Percentiles rank a stretch among this genome's conserved stretches.
Evolutionary conservation across 345 rosid species (phyloP).

Genomic region (Erysimum cheiranthoides): DNA sequence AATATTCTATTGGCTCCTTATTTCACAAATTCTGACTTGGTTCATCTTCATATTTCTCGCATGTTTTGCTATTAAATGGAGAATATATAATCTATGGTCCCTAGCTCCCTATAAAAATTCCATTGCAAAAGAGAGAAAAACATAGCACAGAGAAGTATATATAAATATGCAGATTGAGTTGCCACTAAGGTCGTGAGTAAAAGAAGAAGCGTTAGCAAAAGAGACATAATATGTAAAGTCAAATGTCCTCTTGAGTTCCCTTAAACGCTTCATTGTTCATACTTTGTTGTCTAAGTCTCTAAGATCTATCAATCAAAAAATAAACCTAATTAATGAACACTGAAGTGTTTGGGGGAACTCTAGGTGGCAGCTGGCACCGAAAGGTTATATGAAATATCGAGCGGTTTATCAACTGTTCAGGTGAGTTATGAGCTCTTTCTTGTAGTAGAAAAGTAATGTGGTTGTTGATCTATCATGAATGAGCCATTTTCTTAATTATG

Average conservation of each 20-base stretch:
- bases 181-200: neutral
- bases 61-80: constrained; percentile 17
- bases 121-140: neutral
- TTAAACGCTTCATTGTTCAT: constrained; percentile 46
- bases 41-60: constrained; percentile 37
- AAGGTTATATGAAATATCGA: neutral
- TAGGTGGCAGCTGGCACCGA: constrained; percentile 34
- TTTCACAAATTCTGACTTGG: constrained; percentile 36
- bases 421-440: neutral
- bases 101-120: constrained; percentile 4
- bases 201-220: constrained; percentile 12
- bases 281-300: constrained; percentile 2
- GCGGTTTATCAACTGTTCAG: neutral
- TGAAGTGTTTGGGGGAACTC: constrained; percentile 51
- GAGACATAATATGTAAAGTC: constrained; percentile 19
- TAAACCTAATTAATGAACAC: constrained; percentile 24
- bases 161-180: constrained; percentile 22
- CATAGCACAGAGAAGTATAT: neutral
- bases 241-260: constrained; percentile 47
- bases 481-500: neutral
- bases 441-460: neutral
- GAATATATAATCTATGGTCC: constrained; percentile 22
- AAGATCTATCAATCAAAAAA: neutral
- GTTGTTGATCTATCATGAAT: neutral
- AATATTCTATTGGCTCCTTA: constrained; percentile 22